These are phyloP conservation scores for Lachancea nothofagi DNA, from an alignment of 805 yeast genomes.

Conservation along the genomic window DNA sequence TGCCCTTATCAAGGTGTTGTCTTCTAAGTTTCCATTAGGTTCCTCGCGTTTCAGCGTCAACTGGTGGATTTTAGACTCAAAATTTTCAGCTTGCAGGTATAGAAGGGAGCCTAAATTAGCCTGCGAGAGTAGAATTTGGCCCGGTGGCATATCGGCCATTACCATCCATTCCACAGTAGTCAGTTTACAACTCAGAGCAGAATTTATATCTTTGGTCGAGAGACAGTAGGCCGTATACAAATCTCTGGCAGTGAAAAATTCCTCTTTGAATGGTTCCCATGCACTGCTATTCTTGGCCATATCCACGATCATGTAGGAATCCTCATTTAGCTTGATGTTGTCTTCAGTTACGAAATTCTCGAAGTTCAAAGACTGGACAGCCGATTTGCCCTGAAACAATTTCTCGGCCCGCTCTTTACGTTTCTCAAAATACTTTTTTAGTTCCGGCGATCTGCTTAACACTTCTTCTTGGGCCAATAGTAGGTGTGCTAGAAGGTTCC, in stretches of 20 bases:
- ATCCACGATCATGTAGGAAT: conserved; percentile 31
- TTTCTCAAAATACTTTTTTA: conserved; percentile 30
- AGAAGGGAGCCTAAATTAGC: conserved; percentile 66
- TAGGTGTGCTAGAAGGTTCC: conserved; percentile 57
- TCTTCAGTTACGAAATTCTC: conserved; percentile 27
- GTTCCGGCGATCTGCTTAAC: conserved; percentile 37
- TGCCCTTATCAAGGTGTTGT: conserved; percentile 22
- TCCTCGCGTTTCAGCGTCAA: conserved; percentile 27
- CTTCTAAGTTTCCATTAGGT: conserved; percentile 18
- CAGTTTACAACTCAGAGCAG: conserved; percentile 56
- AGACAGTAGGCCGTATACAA: conserved; percentile 65
- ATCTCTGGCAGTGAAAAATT: conserved; percentile 73
- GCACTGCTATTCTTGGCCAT: conserved; percentile 41
- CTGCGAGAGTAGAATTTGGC: conserved; percentile 57
- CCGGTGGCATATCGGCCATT: conserved; percentile 61
- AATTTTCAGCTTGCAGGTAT: conserved; percentile 61
- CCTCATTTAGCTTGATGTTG: conserved; percentile 25
- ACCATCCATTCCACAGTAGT: conserved; percentile 68
- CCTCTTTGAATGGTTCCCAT: conserved; percentile 73
- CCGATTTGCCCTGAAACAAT: conserved; percentile 10
- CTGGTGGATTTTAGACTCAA: conserved; percentile 43
- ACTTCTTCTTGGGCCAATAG: conserved; percentile 63
- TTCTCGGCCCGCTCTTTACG: conserved; percentile 27
- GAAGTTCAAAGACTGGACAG: conserved; percentile 20
- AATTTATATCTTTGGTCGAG: conserved; percentile 58